Evolutionary conservation across 768 basidiomycete genomes (phyloP), one percentile per base, ranked within the genome.

Genomic region (Clitopilus passeckerianus): DNA sequence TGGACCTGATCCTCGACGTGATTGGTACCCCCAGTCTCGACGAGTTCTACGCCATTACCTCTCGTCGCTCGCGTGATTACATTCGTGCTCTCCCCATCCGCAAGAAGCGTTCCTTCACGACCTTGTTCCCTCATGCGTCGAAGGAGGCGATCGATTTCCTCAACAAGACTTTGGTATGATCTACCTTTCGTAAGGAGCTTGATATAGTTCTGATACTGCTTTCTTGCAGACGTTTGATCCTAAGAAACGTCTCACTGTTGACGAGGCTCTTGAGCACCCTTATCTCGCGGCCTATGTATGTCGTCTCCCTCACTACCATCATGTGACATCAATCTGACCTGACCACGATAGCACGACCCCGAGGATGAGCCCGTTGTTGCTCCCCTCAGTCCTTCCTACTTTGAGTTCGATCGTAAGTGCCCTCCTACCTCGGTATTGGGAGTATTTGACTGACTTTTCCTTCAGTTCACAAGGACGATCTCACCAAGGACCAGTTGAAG

Each of bases 1-100:
- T 99, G 52, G 89, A 91, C 4, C 85, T 98, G 61, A 99, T 98
- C 69, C 84, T 98, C 67, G 95, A 98, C 65, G 91, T 98, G 34
- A 86, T 99, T 57, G 96, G 60, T 58, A 98, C 96, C 23, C 97
- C 97, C 2, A 93, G 94, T 7, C 79, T 98, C 57, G 96, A 99
- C 63, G 97, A 98, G 69, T 98, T 98, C 75, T 95, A 98, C 75
- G 93, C 93, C 33, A 98, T 99, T 69, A 95, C 93, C 18, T 93
- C 94, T 6, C 82, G 88, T 16, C 79, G 95, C 57, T 96, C 94
- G 56, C 88, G 94, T 52, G 95, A 98, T 70, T 98, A 98, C 73
- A 91, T 98, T 65, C 89, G 95, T 23, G 91, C 93, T 5, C 76
- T 99, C 65, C 97, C 95, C 2, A 97, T 98, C 82, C 84, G 91